These are phyloP conservation scores for Colletotrichum sublineola DNA, from an alignment of 2,329 filamentous ascomycete species.

Conservation along the genomic window DNA sequence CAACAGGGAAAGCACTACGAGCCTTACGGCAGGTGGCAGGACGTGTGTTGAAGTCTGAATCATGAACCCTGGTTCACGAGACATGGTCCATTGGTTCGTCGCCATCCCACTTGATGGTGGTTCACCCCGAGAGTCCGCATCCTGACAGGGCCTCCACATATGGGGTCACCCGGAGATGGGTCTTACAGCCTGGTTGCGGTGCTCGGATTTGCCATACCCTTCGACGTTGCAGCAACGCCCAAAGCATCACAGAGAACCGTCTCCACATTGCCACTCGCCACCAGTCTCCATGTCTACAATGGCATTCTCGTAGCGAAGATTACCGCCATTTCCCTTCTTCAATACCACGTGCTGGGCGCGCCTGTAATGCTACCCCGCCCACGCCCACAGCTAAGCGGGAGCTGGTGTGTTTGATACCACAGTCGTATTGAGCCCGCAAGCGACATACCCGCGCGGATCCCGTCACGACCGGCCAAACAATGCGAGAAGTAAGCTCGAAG, in stretches of 20 bases:
- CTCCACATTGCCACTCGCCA: constrained; percentile 16
- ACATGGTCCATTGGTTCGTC: constrained; percentile 34
- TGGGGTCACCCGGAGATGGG: neutral
- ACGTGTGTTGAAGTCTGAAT: constrained; percentile 19
- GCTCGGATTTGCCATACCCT: constrained; percentile 2
- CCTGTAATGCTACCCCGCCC: constrained; percentile 9
- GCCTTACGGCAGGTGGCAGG: constrained; percentile 15
- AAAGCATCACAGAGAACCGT: neutral
- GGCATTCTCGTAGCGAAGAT: neutral
- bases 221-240: neutral
- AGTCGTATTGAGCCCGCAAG: neutral
- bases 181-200: constrained; percentile 4
- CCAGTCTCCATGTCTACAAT: neutral
- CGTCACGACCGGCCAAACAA: neutral
- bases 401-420: neutral
- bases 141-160: constrained; percentile 9
- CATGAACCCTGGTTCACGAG: constrained; percentile 28
- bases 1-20: constrained; percentile 8
- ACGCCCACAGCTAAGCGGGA: neutral
- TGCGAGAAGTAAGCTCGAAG: neutral
- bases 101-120: constrained; percentile 7
- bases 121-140: constrained; percentile 15
- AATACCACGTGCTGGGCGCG: constrained; percentile 18
- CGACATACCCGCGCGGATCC: neutral
- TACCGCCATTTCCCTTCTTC: neutral